Evolutionary conservation across 1,284 basidiomycete genomes (phyloP).

Genomic region (Leccinum subfulvum): DNA sequence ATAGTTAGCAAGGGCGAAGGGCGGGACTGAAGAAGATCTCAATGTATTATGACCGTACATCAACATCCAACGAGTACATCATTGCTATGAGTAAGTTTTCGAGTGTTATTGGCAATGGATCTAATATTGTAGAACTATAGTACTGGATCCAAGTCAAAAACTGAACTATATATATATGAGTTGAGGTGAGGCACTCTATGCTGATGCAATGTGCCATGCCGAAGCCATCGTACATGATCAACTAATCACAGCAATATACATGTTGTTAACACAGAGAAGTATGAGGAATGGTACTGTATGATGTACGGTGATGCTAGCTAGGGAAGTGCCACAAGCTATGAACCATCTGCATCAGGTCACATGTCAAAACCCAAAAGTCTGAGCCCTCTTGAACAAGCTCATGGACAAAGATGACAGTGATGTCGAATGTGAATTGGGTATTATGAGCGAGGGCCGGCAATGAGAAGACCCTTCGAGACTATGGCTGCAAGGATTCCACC

Average conservation of each 20-base stretch:
- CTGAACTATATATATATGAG: neutral
- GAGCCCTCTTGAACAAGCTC: neutral
- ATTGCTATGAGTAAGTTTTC: conserved; percentile 3
- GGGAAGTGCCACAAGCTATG: neutral
- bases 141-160: conserved; percentile 1
- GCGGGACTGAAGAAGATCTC: neutral
- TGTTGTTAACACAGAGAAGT: neutral
- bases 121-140: neutral
- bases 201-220: neutral
- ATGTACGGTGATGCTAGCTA: neutral
- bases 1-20: too few relatives aligned
- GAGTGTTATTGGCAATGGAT: neutral
- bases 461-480: neutral
- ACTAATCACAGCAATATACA: neutral
- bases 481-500: too few relatives aligned
- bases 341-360: neutral
- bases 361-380: neutral
- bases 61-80: neutral
- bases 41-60: neutral
- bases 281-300: neutral
- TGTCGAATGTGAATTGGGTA: neutral
- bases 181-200: neutral
- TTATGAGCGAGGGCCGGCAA: neutral
- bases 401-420: neutral
- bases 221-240: neutral